Base-by-base conservation (phyloP, 805 yeast genomes). In the Hanseniaspora singularis region DNA sequence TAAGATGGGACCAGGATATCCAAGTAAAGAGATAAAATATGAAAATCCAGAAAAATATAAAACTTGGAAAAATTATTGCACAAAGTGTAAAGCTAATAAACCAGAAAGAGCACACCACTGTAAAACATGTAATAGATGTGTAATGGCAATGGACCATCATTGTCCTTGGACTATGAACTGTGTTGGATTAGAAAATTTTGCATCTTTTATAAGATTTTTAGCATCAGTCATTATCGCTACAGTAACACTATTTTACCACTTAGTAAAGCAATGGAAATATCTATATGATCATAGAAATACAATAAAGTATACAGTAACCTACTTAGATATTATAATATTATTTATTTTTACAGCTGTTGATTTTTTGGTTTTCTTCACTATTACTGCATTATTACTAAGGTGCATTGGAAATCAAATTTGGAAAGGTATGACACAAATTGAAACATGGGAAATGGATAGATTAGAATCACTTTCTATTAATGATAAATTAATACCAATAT, bases 121-220 rank as follows among this genome's bases (percentile, higher is more conserved):
- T 60, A 80, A 80, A 54, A 71, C 75, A 1, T 85, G 94, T 57
- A 68, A 73, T 11, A 60, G 57, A 33, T 87, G 96, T 61, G 79
- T 87, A n/a, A 60, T 87, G 49, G 73, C 75, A 57, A 88, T 87
- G 96, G 96, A 87, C 60, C 96, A 87, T 59, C 96, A 87, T 64
- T 79, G 81, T 50, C 95, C 96, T 0, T 88, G 96, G 96, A 85
- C 95, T 0, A 73, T 76, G 61, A 88, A 84, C 58, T 88, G 96
- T 58, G 89, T 88, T 18, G 96, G 96, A 0, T 77, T 76, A 57
- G 60, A 62, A 0, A 88, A 88, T 57, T 68, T 76, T 60, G 85
- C 94, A 0, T 88, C 84, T 59, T 88, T 88, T 58, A 55, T 82
- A 51, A 66, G 96, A 46, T 88, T 88, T 57, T 56, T 88, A 30